A percentile compares a stretch with the other conserved stretches of the same genome.
phyloP scores from a whole-genome alignment of 306 rosid species.

The Cotoneaster glaucophyllus region DNA sequence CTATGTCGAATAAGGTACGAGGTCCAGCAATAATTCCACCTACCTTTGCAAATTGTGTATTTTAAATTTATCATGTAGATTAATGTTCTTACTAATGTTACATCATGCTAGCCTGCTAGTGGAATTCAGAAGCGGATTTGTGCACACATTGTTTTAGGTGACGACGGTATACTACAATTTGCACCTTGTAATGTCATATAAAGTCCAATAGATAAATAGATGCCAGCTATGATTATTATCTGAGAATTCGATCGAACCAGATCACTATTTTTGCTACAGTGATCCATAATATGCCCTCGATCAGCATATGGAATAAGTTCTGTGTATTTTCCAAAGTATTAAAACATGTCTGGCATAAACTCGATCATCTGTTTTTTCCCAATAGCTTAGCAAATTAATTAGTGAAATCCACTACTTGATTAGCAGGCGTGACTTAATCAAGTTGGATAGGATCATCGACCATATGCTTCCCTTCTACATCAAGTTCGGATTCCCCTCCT shows the following conservation, averaged over 20 bases:
- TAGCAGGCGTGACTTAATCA: background rate
- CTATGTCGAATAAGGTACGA: slow-evolving; percentile 46
- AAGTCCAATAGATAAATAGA: background rate
- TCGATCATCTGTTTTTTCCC: background rate
- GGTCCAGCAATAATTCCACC: slow-evolving; percentile 44
- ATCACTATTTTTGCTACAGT: background rate
- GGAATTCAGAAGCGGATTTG: background rate
- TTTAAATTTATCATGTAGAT: background rate
- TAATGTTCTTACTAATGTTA: background rate
- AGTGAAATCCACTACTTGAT: background rate
- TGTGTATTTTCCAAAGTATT: background rate
- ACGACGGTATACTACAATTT: background rate
- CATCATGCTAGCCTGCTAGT: slow-evolving; percentile 4
- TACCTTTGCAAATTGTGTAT: slow-evolving; percentile 13
- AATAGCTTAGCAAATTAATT: background rate
- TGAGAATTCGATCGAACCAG: background rate
- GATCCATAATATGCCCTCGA: background rate
- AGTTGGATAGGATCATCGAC: background rate
- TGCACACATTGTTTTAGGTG: background rate
- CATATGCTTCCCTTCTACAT: no score
- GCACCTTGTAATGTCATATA: background rate
- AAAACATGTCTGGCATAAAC: background rate
- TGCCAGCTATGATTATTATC: background rate
- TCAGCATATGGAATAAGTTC: slow-evolving; percentile 16
- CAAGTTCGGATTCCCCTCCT: background rate